These are phyloP conservation scores for Stephanodiscus triporus DNA, from an alignment of 108 stramenopile species.

Conservation along the genomic window DNA sequence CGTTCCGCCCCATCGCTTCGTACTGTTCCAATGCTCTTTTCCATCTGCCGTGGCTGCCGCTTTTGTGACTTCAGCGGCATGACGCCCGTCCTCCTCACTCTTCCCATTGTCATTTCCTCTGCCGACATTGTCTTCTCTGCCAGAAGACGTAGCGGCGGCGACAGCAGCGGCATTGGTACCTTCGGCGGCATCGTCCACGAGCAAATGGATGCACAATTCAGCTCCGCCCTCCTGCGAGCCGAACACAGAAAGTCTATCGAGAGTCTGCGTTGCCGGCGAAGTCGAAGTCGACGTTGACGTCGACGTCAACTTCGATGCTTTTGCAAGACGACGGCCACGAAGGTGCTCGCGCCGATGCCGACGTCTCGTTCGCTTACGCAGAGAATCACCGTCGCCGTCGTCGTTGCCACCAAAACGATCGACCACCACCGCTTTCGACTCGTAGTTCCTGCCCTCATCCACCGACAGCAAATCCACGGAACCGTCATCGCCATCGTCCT, in stretches of 20 bases:
- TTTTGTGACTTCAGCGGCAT: background rate
- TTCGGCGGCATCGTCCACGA: constrained; percentile 1
- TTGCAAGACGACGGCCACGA: background rate
- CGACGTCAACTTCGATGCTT: background rate
- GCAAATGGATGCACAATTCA: constrained; percentile 31
- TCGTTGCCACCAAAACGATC: no score
- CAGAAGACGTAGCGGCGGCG: background rate
- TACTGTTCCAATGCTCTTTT: background rate
- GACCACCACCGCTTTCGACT: background rate
- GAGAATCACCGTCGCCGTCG: background rate
- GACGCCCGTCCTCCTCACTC: background rate
- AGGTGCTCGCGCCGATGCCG: background rate
- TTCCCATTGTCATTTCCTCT: background rate
- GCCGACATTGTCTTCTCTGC: background rate
- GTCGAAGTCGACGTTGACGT: background rate
- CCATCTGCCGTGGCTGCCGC: no score
- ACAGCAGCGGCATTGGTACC: background rate
- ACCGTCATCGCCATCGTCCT: background rate
- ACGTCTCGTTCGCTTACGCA: background rate
- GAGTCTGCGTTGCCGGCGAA: constrained; percentile 43
- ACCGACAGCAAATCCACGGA: constrained; percentile 28
- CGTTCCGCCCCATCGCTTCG: background rate
- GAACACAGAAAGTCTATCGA: constrained; percentile 34
- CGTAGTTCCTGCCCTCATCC: constrained; percentile 10
- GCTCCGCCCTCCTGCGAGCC: constrained; percentile 38